Evolutionary conservation across 306 rosid species (phyloP).

Genomic region (Quercus agrifolia): DNA sequence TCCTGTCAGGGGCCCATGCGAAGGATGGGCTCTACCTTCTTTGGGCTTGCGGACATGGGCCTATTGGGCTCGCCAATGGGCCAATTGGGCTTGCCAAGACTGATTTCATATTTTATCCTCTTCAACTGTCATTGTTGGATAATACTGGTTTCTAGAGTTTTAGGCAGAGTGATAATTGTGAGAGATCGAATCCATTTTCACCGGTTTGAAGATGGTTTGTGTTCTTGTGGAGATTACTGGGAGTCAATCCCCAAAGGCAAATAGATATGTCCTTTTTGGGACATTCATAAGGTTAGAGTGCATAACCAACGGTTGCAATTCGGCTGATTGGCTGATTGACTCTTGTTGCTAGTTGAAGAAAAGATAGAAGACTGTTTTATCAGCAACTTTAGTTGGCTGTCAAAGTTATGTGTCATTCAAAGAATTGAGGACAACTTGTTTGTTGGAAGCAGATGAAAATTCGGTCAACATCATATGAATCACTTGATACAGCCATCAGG

Average conservation of each 20-base stretch:
- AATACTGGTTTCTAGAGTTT: constrained; percentile 38
- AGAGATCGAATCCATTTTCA: constrained; percentile 80
- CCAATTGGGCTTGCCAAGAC: too few relatives aligned
- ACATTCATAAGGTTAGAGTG: neutral
- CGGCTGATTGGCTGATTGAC: neutral
- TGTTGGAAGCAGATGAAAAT: neutral
- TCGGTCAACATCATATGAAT: neutral
- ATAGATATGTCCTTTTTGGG: neutral
- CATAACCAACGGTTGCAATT: neutral
- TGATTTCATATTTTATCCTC: too few relatives aligned
- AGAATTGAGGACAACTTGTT: neutral
- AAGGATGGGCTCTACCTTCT: too few relatives aligned
- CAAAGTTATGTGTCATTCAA: neutral
- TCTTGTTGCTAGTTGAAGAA: neutral
- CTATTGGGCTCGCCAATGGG: too few relatives aligned
- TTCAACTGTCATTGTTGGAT: constrained; percentile 59
- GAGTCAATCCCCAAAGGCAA: constrained; percentile 6
- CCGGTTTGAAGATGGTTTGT: constrained; percentile 57
- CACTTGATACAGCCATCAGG: neutral
- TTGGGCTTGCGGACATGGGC: too few relatives aligned
- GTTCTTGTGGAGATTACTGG: constrained; percentile 79
- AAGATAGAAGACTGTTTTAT: neutral
- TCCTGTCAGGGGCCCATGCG: too few relatives aligned
- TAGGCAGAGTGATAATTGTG: constrained; percentile 54
- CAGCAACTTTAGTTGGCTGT: neutral